Evolutionary conservation across 1,284 basidiomycete species (phyloP), one percentile per base, ranked within the genome.

Genomic region (Sanghuangporus baumii): DNA sequence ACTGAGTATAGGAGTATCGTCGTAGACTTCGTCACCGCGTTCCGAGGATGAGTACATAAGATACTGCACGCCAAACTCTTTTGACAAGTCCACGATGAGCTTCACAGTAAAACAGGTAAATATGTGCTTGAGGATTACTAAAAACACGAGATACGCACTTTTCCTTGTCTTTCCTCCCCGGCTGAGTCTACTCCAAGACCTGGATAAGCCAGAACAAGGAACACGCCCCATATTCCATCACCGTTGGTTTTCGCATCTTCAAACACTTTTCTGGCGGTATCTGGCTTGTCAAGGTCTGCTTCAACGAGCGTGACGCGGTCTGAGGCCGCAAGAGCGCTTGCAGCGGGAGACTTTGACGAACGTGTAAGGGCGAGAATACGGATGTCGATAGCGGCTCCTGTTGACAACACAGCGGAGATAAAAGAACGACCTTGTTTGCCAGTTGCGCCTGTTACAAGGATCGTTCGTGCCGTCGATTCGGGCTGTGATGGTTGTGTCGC

Each of bases 391-490:
- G 40, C 40, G 55, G 47, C 65, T 36, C 66, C 59, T 14, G 63
- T 18, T 6, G 65, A 64, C 31, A 70, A 69, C n/a, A 76, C 66
- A 46, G 75, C 68, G 18, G 67, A 61, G 40, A 79, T 69, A 31
- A 78, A 67, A 5, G 75, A 69, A 38, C 70, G 66, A 34, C 78
- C 78, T 70, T 80, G 78, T 65, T 75, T 75, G n/a, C 79, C 79
- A 2, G 79, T 79, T 9, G 78, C 78, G 12, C 78, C 26, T 31
- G 26, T 31, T 31, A 31, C 26, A 31, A 31, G 41, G 12, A 43
- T n/a, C 41, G 11, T 43, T 43, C 41, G 41, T 4, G 41, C 6
- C 6, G 3, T 12, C n/a, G 41, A 5, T n/a, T 43, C 41, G 41
- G 41, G 12, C n/a, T 43, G 12, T 43, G 41, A 43, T 12, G 11